Evolutionary conservation across 2,329 filamentous ascomycete genomes (phyloP).

Genomic region (Bipolaris oryzae): DNA sequence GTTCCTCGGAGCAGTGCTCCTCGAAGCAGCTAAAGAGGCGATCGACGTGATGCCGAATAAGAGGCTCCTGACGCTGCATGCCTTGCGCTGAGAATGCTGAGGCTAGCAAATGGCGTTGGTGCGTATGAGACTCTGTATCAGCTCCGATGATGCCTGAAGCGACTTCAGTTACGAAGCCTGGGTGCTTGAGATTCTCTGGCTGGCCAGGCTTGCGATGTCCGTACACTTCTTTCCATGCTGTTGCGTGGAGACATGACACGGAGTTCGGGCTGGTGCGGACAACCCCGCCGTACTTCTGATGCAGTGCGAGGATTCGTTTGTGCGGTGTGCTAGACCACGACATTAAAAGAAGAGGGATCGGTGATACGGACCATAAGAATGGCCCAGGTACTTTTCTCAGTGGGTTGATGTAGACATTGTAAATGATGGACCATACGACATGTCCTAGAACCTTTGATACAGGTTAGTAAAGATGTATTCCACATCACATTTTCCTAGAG

Average conservation of each 20-base stretch:
- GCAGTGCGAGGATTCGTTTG: slow-evolving; percentile 12
- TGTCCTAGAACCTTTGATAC: not conserved
- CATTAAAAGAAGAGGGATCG: slow-evolving; percentile 4
- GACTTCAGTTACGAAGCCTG: slow-evolving; percentile 12
- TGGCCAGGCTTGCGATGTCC: slow-evolving; percentile 9
- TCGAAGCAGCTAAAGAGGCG: slow-evolving; percentile 5
- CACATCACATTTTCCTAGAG: not conserved
- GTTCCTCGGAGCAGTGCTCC: not conserved
- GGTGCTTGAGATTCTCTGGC: slow-evolving; percentile 10
- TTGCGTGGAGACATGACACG: slow-evolving; percentile 13
- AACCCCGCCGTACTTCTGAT: slow-evolving; percentile 22
- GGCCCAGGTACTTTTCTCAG: slow-evolving; percentile 2
- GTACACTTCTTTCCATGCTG: slow-evolving; percentile 14
- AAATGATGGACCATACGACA: not conserved
- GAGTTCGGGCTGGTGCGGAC: slow-evolving; percentile 25
- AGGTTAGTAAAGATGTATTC: not conserved
- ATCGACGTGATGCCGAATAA: slow-evolving; percentile 4
- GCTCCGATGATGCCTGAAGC: slow-evolving; percentile 9
- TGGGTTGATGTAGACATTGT: slow-evolving; percentile 5
- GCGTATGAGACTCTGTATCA: slow-evolving; percentile 4
- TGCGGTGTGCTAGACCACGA: slow-evolving; percentile 6
- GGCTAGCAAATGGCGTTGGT: slow-evolving; percentile 8
- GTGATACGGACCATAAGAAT: slow-evolving; percentile 7
- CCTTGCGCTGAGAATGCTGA: slow-evolving; percentile 6
- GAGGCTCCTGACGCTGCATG: slow-evolving; percentile 12